A percentile compares a stretch with the other conserved stretches of the same genome.
phyloP scores from a whole-genome alignment of 345 rosid species.

The Moricandia arvensis region DNA sequence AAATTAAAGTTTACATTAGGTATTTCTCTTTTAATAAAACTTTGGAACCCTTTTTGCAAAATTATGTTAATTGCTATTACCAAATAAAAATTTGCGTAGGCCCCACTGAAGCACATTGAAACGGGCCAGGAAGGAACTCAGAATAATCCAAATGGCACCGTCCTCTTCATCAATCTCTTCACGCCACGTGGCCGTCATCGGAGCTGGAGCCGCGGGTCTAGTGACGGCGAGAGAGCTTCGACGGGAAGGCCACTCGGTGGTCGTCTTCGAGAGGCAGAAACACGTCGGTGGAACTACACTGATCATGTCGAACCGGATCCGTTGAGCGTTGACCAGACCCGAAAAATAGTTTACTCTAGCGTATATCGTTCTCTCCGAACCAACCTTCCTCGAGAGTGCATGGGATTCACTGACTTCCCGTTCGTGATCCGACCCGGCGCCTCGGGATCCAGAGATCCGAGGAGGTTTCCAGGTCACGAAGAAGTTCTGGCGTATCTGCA shows the following conservation, averaged over 20 bases:
- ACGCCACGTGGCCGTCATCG: constrained; percentile 65
- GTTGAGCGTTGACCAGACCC: constrained; percentile 54
- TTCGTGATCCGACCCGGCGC: constrained; percentile 39
- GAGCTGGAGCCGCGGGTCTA: constrained; percentile 86
- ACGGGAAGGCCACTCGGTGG: constrained; percentile 74
- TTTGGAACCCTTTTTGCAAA: too few relatives aligned
- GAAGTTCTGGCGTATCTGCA: constrained; percentile 66
- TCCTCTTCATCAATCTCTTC: too few relatives aligned
- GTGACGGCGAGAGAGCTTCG: constrained; percentile 74
- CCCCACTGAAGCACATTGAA: too few relatives aligned
- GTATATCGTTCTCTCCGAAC: constrained; percentile 82
- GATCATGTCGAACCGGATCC: constrained; percentile 63
- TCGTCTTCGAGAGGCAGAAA: constrained; percentile 63
- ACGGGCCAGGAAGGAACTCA: too few relatives aligned
- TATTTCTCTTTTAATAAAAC: too few relatives aligned
- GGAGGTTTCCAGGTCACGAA: constrained; percentile 72
- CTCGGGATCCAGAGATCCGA: constrained; percentile 46
- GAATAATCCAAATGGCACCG: too few relatives aligned
- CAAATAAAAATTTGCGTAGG: too few relatives aligned
- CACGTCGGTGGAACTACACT: constrained; percentile 82
- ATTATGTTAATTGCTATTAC: too few relatives aligned
- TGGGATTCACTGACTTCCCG: constrained; percentile 81
- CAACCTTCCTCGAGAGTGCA: constrained; percentile 78
- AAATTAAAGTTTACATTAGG: too few relatives aligned
- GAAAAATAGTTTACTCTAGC: constrained; percentile 62